Conservation (phyloP, 1,139 yeast genomes). For the Sugiyamaella grinbergsii region DNA sequence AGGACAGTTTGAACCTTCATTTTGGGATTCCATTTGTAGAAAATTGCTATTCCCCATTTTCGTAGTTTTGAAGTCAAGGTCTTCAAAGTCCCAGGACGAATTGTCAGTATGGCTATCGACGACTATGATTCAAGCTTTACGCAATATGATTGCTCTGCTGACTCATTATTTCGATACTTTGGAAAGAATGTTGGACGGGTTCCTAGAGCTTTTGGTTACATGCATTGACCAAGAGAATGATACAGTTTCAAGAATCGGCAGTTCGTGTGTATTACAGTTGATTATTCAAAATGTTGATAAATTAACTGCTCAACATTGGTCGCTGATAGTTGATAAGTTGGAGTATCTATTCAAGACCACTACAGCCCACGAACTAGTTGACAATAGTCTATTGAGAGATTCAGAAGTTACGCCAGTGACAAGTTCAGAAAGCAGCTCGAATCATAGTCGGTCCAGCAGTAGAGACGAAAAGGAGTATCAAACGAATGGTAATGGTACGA, state of each 20-base stretch:
- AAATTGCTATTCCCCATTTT: conserved; percentile 88
- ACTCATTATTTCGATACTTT: conserved; percentile 77
- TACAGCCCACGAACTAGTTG: conserved; percentile 82
- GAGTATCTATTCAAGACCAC: conserved; percentile 73
- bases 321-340: conserved; percentile 63
- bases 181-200: conserved; percentile 72
- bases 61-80: conserved; percentile 70
- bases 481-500: not conserved
- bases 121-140: conserved; percentile 90
- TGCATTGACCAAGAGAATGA: conserved; percentile 97
- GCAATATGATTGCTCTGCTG: conserved; percentile 82
- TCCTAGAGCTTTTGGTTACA: conserved; percentile 71
- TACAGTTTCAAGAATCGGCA: conserved; percentile 91
- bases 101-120: conserved; percentile 95
- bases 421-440: conserved; percentile 21
- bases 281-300: conserved; percentile 71
- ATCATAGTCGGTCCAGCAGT: conserved; percentile 9
- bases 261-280: conserved; percentile 80
- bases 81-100: conserved; percentile 76
- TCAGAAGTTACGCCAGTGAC: conserved; percentile 16
- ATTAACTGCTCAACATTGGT: conserved; percentile 73
- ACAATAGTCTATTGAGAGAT: conserved; percentile 37
- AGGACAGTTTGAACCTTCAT: conserved; percentile 64
- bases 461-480: conserved; percentile 1
- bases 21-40: conserved; percentile 82